A percentile compares a stretch with the other conserved stretches of the same genome.
These are phyloP conservation scores for Fusarium sp. DNA, from an alignment of 2,329 filamentous ascomycete species.

Conservation along the genomic window DNA sequence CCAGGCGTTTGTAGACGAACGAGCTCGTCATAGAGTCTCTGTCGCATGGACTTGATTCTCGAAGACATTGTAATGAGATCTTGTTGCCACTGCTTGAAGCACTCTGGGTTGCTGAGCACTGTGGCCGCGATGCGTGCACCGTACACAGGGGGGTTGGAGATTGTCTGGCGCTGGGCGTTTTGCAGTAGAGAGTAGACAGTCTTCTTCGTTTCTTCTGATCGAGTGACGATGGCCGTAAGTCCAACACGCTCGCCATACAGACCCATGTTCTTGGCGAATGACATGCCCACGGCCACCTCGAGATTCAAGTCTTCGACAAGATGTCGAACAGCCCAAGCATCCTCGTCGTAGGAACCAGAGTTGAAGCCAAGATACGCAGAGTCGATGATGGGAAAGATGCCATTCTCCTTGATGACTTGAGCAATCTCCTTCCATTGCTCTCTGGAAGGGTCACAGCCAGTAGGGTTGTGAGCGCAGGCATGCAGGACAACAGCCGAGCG, in stretches of 20 bases:
- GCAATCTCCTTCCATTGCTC: slow-evolving; percentile 42
- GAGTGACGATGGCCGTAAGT: slow-evolving; percentile 42
- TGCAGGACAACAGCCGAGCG: slow-evolving; percentile 48
- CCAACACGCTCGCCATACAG: slow-evolving; percentile 52
- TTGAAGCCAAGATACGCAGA: slow-evolving; percentile 40
- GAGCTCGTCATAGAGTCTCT: slow-evolving; percentile 47
- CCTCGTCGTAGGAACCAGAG: slow-evolving; percentile 37
- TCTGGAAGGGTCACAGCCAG: slow-evolving; percentile 49
- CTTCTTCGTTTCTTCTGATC: slow-evolving; percentile 20
- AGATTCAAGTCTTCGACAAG: slow-evolving; percentile 46
- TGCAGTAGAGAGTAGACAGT: slow-evolving; percentile 45
- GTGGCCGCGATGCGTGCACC: slow-evolving; percentile 48
- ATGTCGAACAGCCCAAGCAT: slow-evolving; percentile 38
- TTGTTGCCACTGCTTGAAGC: slow-evolving; percentile 46
- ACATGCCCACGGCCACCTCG: slow-evolving; percentile 65
- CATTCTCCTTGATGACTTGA: slow-evolving; percentile 14
- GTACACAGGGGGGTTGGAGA: slow-evolving; percentile 49
- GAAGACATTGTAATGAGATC: slow-evolving; percentile 51
- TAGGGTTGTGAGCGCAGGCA: slow-evolving; percentile 55
- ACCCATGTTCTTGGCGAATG: slow-evolving; percentile 68
- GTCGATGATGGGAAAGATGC: slow-evolving; percentile 36
- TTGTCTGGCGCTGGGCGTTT: slow-evolving; percentile 46
- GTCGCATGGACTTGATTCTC: slow-evolving; percentile 49
- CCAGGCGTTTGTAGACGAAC: slow-evolving; percentile 46
- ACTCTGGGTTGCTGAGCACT: slow-evolving; percentile 44